Evolutionary conservation across 495 filamentous ascomycete genomes (phyloP), one percentile per base, ranked within the genome.

Genomic region (Lasiosphaeria ovina): DNA sequence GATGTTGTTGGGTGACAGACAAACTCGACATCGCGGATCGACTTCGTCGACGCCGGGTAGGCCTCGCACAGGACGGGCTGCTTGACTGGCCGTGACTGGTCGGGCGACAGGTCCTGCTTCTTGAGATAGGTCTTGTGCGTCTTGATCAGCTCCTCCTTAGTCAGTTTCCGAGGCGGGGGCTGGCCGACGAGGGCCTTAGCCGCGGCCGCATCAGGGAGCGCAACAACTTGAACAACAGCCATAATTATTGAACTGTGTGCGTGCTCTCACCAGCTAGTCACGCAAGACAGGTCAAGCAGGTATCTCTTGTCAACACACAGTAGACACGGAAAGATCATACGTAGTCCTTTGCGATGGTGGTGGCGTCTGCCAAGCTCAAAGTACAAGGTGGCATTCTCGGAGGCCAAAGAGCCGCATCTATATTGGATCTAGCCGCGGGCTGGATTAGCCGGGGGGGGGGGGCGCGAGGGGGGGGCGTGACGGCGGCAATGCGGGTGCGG

Each of bases 301-400:
- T 49, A 48, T 53, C 40, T 12, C 54, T 44, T 44, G 48, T 3
- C 47, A 35, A 16, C 32, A 47, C 14, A 0, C 34, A 51, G 8
- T 35, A 35, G 33, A 24, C 31, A 47, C 24, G 0, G 38, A n/a
- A 11, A 47, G 44, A n/a, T 42, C 38, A 47, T 2, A 35, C 4
- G 38, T 40, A 35, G 33, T 45, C 49, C 12, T 17, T 11, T 17
- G 54, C 38, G 12, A 12, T 34, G 2, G 32, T 51, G 12, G 50
- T 33, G 34, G 34, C 36, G 24, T 54, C 44, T 56, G 35, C 49
- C 51, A 38, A 16, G 11, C 35, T 45, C 17, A 17, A 38, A 55
- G 53, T 31, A 32, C 59, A 66, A 71, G 66, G 70, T 72, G 70
- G 66, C 70, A 71, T 71, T 62, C 64, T 72, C 70, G 70, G 70